Evolutionary conservation across 2,329 filamentous ascomycete species (phyloP), one percentile per base, ranked within the genome.

Genomic region (Cercospora beticola): DNA sequence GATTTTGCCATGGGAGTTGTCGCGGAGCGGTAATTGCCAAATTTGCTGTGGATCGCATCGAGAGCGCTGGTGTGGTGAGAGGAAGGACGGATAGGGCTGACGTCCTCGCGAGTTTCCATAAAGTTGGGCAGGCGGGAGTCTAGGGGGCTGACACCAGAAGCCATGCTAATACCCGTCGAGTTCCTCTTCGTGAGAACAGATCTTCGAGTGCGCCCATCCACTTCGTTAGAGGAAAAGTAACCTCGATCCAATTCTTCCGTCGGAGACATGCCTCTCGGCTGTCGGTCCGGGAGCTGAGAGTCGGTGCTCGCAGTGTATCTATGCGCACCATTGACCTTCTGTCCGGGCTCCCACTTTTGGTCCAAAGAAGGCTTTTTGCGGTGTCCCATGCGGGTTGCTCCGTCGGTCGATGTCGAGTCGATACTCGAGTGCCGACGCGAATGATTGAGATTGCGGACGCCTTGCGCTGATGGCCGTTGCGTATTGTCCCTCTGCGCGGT

Each of bases 191-290:
- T 78, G 72, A 97, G 83, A 58, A 95, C 84, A 77, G 93, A 96
- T 64, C 69, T 69, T 10, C 70, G 67, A 6, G 57, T 46, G 26
- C 70, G 60, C 14, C 66, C 63, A 31, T 97, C 93, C 10, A 89
- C 84, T 76, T 98, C 94, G 16, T 91, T 91, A 3, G 94, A 93
- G 7, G 94, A 97, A 77, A 97, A 97, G 79, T 98, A 98, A 26
- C 94, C 94, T 40, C 93, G 88, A 75, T 98, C 95, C 16, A 92
- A 79, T 69, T 96, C 92, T 66, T 81, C 80, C 33, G 76, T 70
- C 36, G 76, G 70, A 23, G 67, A 62, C 6, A 73, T 66, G 16
- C 79, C 75, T 18, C 77, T 78, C 43, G 79, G 74, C 40, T 79
- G 74, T 54, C 78, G 68, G 57, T 77, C 59, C 18, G 69, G 65